Evolutionary conservation across 345 rosid genomes (phyloP).

Genomic region (Luvunga scandens): DNA sequence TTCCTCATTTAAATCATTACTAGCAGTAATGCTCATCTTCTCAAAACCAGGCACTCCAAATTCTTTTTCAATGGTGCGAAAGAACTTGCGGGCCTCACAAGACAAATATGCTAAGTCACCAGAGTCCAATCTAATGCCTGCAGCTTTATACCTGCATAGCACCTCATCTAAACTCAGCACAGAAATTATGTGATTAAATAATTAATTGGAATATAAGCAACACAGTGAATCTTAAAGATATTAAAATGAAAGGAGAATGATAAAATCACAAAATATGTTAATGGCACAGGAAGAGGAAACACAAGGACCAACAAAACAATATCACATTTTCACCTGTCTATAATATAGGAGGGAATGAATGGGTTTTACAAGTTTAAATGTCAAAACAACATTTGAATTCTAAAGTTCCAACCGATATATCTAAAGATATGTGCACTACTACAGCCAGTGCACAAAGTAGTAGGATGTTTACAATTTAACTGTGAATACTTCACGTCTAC

Average conservation of each 20-base stretch:
- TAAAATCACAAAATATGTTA: not conserved
- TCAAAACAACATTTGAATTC: not conserved
- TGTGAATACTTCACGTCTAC: not conserved
- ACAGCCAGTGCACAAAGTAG: not conserved
- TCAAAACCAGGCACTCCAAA: conserved; percentile 65
- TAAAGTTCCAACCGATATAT: not conserved
- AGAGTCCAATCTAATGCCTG: conserved; percentile 91
- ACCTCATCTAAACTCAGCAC: conserved; percentile 20
- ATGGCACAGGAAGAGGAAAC: not conserved
- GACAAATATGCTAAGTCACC: conserved; percentile 95
- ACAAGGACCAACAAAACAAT: not conserved
- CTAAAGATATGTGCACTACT: not conserved
- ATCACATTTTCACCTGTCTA: not conserved
- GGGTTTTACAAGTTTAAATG: not conserved
- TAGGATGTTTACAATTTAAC: not conserved
- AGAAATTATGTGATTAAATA: not conserved
- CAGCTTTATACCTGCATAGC: conserved; percentile 70
- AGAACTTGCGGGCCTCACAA: conserved; percentile 71
- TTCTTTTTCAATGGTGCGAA: conserved; percentile 62
- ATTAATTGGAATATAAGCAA: not conserved
- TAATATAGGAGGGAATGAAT: not conserved
- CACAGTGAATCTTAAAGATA: not conserved
- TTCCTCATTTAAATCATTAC: conserved; percentile 96
- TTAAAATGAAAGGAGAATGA: not conserved
- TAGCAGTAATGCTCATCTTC: conserved; percentile 75